A percentile compares a stretch with the other conserved stretches of the same genome.
These are phyloP conservation scores for Coemansia sp. DNA, from an alignment of 192 early-diverging fungal genomes.

Conservation along the genomic window DNA sequence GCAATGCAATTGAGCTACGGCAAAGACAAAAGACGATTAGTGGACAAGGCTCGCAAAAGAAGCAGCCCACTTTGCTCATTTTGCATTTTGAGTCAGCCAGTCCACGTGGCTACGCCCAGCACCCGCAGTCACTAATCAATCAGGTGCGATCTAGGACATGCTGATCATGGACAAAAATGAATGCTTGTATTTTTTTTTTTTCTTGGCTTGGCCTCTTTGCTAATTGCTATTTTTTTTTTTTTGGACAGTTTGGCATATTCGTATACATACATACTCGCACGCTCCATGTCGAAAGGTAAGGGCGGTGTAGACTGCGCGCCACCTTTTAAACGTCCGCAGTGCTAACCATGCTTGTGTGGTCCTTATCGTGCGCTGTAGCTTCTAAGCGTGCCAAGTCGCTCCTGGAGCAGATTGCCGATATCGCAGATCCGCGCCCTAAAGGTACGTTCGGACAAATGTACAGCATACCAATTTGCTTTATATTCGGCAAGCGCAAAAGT, in stretches of 20 bases:
- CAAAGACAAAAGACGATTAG: background rate
- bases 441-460: conserved; percentile 23
- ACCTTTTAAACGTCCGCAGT: background rate
- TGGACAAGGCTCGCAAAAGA: no score
- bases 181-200: background rate
- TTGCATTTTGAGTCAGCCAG: no score
- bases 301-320: no score
- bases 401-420: conserved; percentile 51
- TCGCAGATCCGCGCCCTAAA: conserved; percentile 54
- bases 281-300: conserved; percentile 16
- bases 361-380: conserved; percentile 20
- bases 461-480: background rate
- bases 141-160: background rate
- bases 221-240: no score
- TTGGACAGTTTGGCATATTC: no score
- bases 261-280: background rate
- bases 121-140: conserved; percentile 1
- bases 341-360: background rate
- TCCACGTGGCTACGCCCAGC: no score
- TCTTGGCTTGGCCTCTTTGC: no score
- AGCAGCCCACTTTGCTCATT: no score
- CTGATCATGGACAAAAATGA: background rate
- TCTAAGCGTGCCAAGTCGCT: conserved; percentile 44
- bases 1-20: conserved; percentile 5
- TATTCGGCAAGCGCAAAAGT: background rate